phyloP scores from a whole-genome alignment of 2,329 filamentous ascomycete genomes.

The Fusarium sp. region DNA sequence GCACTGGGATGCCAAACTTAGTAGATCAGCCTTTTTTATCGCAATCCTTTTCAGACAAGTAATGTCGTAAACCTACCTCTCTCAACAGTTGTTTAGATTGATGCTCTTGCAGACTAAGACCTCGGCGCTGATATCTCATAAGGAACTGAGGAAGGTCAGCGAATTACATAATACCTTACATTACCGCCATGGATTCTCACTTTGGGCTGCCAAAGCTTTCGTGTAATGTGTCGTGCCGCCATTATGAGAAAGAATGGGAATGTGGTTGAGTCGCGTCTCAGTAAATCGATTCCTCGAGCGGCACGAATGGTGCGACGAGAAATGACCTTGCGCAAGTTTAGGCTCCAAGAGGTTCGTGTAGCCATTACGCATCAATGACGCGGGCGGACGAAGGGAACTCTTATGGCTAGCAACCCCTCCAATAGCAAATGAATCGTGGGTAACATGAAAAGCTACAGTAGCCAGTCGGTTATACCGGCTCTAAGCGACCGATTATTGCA shows the following conservation, averaged over 20 bases:
- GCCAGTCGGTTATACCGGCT: background rate
- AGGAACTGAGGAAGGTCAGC: background rate
- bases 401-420: no score
- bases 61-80: background rate
- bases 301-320: background rate
- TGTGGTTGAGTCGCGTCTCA: background rate
- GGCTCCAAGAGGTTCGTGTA: background rate
- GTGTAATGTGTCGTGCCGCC: background rate
- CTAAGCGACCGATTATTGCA: background rate
- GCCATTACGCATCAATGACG: background rate
- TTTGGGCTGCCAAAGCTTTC: conserved; percentile 9
- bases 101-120: background rate
- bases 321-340: background rate
- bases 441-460: background rate
- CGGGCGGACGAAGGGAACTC: no score
- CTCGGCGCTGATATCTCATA: background rate
- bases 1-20: conserved; percentile 4
- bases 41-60: background rate
- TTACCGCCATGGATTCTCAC: background rate
- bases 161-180: fast-evolving
- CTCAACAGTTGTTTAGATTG: conserved; percentile 4
- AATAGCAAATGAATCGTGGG: no score
- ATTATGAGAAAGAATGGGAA: background rate
- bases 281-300: background rate
- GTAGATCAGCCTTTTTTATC: background rate